Percentiles rank a stretch among this genome's conserved stretches.
These are phyloP conservation scores for Penicillium sp. DNA, from an alignment of 2,329 filamentous ascomycete genomes.

Conservation along the genomic window DNA sequence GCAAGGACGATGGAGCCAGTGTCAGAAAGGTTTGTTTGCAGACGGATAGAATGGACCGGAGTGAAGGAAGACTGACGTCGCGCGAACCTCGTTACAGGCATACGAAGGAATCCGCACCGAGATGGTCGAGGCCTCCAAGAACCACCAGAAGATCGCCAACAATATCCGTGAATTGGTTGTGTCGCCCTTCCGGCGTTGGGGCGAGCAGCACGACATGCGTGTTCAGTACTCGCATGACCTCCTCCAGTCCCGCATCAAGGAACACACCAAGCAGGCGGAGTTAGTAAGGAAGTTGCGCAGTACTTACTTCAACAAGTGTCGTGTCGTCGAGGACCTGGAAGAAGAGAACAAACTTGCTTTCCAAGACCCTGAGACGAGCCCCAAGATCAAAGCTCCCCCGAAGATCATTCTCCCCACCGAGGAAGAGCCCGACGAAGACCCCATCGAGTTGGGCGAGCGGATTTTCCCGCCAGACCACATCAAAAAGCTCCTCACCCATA, in stretches of 20 bases:
- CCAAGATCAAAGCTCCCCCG: slow-evolving; percentile 54
- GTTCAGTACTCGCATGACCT: slow-evolving; percentile 95
- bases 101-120: slow-evolving; percentile 90
- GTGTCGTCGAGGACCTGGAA: slow-evolving; percentile 90
- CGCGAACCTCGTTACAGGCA: slow-evolving; percentile 55
- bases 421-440: slow-evolving; percentile 70
- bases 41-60: not conserved
- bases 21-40: slow-evolving; percentile 72
- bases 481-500: slow-evolving; percentile 84
- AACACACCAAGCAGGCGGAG: slow-evolving; percentile 89
- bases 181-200: slow-evolving; percentile 91
- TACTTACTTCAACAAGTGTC: slow-evolving; percentile 98
- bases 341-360: slow-evolving; percentile 99
- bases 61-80: not conserved
- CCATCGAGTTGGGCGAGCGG: slow-evolving; percentile 87
- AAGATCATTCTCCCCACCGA: slow-evolving; percentile 84
- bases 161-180: slow-evolving; percentile 96
- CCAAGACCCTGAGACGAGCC: slow-evolving; percentile 74
- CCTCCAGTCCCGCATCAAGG: slow-evolving; percentile 83
- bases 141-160: slow-evolving; percentile 91
- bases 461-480: slow-evolving; percentile 80
- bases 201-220: slow-evolving; percentile 86
- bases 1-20: slow-evolving; percentile 90
- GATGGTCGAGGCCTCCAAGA: slow-evolving; percentile 86
- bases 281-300: slow-evolving; percentile 87